Evolutionary conservation across 371 early-diverging fungal species (phyloP).

Genomic region (Mortierella sp.): DNA sequence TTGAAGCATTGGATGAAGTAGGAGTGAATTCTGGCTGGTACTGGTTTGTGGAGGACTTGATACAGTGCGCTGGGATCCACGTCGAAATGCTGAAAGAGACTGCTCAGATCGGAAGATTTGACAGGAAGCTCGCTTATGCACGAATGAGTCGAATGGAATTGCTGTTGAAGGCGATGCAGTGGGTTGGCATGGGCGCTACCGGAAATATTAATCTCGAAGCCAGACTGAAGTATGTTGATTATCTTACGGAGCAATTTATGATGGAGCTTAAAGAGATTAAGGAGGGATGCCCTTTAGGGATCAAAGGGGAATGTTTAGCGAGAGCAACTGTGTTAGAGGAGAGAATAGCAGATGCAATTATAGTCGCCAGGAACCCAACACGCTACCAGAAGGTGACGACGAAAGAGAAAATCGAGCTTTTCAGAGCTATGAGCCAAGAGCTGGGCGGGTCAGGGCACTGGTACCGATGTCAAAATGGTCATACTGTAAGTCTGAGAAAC

Average conservation of each 20-base stretch:
- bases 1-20: neutral
- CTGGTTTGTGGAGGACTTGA: slow-evolving; percentile 51
- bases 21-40: slow-evolving; percentile 40
- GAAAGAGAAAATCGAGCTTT: slow-evolving; percentile 54
- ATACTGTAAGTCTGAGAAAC: slow-evolving; percentile 25
- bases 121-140: slow-evolving; percentile 19
- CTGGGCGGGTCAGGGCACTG: slow-evolving; percentile 58
- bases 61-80: slow-evolving; percentile 21
- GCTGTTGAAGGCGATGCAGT: neutral
- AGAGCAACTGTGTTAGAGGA: slow-evolving; percentile 1
- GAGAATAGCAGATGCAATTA: slow-evolving; percentile 5
- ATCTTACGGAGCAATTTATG: slow-evolving; percentile 10
- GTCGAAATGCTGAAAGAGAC: slow-evolving; percentile 4
- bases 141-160: slow-evolving; percentile 22
- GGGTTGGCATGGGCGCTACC: slow-evolving; percentile 19
- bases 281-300: slow-evolving; percentile 14
- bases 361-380: slow-evolving; percentile 5
- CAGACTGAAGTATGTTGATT: neutral
- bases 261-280: neutral
- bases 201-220: neutral
- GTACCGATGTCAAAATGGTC: slow-evolving; percentile 61
- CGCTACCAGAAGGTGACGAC: slow-evolving; percentile 9
- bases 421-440: slow-evolving; percentile 51
- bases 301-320: slow-evolving; percentile 2
- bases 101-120: slow-evolving; percentile 21